Percentiles rank a stretch among this genome's conserved stretches.
These are phyloP conservation scores for Diaporthe batatas DNA, from an alignment of 2,329 filamentous ascomycete genomes.

Conservation along the genomic window DNA sequence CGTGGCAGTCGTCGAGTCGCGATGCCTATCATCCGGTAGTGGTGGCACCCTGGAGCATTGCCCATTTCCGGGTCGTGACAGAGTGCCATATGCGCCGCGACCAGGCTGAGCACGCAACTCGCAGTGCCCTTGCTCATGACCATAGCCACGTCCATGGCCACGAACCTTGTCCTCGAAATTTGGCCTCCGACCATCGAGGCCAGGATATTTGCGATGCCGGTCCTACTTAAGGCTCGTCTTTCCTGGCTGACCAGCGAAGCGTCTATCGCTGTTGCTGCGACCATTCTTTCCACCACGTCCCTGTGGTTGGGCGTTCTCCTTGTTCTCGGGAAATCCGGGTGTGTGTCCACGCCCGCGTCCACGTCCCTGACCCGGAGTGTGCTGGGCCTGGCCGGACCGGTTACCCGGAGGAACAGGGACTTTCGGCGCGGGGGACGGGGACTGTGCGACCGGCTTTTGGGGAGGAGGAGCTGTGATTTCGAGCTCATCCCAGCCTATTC, in stretches of 20 bases:
- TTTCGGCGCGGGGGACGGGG: slow-evolving; percentile 11
- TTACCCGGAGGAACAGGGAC: slow-evolving; percentile 1
- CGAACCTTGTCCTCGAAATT: neutral
- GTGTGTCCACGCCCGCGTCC: slow-evolving; percentile 13
- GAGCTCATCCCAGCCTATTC: slow-evolving; percentile 78
- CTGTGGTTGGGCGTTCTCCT: slow-evolving; percentile 40
- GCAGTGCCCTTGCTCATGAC: neutral
- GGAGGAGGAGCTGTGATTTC: slow-evolving; percentile 40
- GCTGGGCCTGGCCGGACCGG: neutral
- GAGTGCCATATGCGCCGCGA: slow-evolving; percentile 2
- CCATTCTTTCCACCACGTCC: slow-evolving; percentile 34
- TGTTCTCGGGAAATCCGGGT: slow-evolving; percentile 26
- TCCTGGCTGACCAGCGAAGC: slow-evolving; percentile 38
- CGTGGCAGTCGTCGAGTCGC: slow-evolving; percentile 22
- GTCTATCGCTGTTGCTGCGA: slow-evolving; percentile 37
- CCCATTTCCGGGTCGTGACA: neutral
- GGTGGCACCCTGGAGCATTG: slow-evolving; percentile 34
- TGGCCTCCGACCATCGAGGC: neutral
- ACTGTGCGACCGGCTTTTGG: slow-evolving; percentile 1
- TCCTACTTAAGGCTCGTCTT: slow-evolving; percentile 42
- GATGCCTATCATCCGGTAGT: neutral
- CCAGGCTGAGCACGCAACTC: neutral
- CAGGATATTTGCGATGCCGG: slow-evolving; percentile 36
- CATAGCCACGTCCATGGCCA: neutral
- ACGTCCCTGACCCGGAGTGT: slow-evolving; percentile 13